Evolutionary conservation across 2,329 filamentous ascomycete genomes (phyloP), one percentile per base, ranked within the genome.

Genomic region (Arthrinium phaeospermum): DNA sequence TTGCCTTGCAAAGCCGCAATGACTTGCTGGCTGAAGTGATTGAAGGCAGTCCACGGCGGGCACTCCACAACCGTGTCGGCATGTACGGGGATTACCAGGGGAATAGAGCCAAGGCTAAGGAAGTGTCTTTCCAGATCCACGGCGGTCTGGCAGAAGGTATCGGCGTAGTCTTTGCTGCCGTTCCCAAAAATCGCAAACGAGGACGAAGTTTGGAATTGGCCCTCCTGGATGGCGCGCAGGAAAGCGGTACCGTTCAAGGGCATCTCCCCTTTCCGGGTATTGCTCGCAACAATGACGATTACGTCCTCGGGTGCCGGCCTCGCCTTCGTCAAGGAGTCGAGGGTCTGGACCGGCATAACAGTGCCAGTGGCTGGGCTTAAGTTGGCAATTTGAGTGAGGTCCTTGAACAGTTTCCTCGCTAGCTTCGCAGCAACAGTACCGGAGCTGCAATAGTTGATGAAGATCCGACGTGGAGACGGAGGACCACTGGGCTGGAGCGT

Each of bases 371-470:
- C 16, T 27, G n/a, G 27, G 41, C 34, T 37, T 34, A 24, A 30
- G 12, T 69, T 45, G 19, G 70, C 69, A 10, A 72, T 16, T 5
- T 67, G 53, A 1, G 68, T 34, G 19, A 74, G 45, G 47, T 71
- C 68, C 19, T 70, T 46, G 30, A 64, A 70, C 22, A 78, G 72
- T 71, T 73, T 75, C 24, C 37, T 68, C 24, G 74, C 72, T 19
- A 78, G 70, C 34, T 73, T 75, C 51, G 72, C 70, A 19, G 77
- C 77, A 12, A 71, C 72, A 5, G 72, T 77, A 3, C 76, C 77
- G 16, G 76, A 72, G 69, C 76, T 78, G 71, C 74, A 77, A 67
- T 74, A 78, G 30, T 67, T 73, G 13, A 78, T 69, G 5, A 67
- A 70, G 34, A 75, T 46, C 47, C 68, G 71, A 16, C 44, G 30